Base-by-base conservation (phyloP, 1,284 basidiomycete species). In the Wolfiporia cocos region DNA sequence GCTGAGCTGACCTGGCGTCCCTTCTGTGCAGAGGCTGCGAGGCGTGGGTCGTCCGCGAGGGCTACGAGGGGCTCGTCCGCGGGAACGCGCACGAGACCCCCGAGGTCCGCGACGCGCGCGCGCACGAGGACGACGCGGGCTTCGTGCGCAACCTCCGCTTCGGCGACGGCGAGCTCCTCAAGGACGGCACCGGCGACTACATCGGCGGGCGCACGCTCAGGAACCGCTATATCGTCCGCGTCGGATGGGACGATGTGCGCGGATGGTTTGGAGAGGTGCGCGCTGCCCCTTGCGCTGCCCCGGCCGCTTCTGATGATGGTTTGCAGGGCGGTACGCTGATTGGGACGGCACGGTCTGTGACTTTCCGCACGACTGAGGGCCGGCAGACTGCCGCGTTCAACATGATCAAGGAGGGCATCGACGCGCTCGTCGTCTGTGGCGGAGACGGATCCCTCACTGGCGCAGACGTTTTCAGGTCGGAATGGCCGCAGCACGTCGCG, bases 171-270 rank as follows among this genome's bases (percentile, higher is more conserved):
- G 80, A 83, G 46, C 70, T 96, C 28, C 70, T 99, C 40, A 86
- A 79, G 53, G 90, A 98, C 57, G 95, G 95, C 5, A 93, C 92
- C 11, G 86, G 88, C 21, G 95, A 98, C 56, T 73, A 72, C 50
- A 64, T 71, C 9, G 67, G 71, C 26, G 84, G 81, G 9, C 73
- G 81, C 45, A 81, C 81, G 5, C 74, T 98, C 51, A 92, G 87
- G 57, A 93, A 93, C 1, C 74, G 87, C 37, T 94, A 98, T 67
- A 98, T 99, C 57, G 86, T 99, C 34, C 76, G 92, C 47, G 94
- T 97, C 3, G 96, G 95, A 4, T 99, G 95, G 89, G 96, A 99
- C 59, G 96, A 99, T 66, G 95, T 98, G 19, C 74, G 92, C 24
- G 91, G 92, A 4, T 99, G 94, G 92, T 86, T 95, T 57, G 80